Conservation (phyloP, 1,284 basidiomycete species). For the Sutorius eximius region DNA sequence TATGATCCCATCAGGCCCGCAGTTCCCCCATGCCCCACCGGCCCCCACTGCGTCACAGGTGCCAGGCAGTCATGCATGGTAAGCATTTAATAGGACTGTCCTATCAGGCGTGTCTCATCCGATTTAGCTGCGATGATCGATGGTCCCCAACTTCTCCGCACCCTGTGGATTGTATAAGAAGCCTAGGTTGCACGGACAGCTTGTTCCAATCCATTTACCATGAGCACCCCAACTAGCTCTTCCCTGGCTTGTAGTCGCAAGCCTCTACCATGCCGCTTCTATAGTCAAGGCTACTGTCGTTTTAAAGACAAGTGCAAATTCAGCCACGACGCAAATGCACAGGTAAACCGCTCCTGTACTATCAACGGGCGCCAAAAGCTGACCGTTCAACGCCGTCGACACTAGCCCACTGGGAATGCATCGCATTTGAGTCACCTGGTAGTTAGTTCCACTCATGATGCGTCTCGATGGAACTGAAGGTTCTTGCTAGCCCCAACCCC, state of each 20-base stretch:
- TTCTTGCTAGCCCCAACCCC: neutral
- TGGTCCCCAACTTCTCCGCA: neutral
- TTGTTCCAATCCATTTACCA: slow-evolving; percentile 3
- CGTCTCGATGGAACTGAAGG: neutral
- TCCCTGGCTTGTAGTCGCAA: slow-evolving; percentile 1
- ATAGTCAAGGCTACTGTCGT: slow-evolving; percentile 27
- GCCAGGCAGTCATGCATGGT: no score
- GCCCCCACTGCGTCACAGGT: no score
- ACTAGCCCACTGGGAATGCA: slow-evolving; percentile 3
- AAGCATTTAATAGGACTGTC: neutral
- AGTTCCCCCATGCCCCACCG: no score
- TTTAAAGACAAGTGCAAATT: slow-evolving; percentile 27
- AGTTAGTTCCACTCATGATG: neutral
- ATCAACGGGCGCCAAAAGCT: neutral
- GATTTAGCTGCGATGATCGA: neutral
- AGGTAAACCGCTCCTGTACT: neutral
- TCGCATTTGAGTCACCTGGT: neutral
- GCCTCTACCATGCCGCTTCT: slow-evolving; percentile 13
- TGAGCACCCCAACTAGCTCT: slow-evolving; percentile 11
- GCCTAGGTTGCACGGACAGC: neutral
- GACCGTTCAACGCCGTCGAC: neutral
- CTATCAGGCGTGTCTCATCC: neutral
- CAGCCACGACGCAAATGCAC: slow-evolving; percentile 12
- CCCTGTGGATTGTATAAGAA: slow-evolving; percentile 4
- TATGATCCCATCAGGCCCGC: no score